Conservation (phyloP, 2,329 filamentous ascomycete species). For the Rhynchosporium secalis region DNA sequence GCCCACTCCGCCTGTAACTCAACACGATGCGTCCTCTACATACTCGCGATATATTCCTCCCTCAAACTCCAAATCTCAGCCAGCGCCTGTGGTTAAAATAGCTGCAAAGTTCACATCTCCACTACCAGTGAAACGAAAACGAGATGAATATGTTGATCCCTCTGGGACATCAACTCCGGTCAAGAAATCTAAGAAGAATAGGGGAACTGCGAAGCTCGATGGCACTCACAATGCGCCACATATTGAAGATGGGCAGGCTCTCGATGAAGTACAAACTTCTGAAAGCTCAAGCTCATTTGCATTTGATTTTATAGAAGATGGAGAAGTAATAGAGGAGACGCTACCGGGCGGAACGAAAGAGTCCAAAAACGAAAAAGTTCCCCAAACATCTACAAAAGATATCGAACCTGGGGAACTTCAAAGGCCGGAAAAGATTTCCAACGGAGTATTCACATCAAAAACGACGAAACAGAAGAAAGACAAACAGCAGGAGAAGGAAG, state of each 20-base stretch:
- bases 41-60: conserved; percentile 39
- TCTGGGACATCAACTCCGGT: neutral
- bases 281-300: neutral
- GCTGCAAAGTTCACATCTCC: neutral
- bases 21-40: conserved; percentile 35
- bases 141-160: conserved; percentile 1
- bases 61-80: conserved; percentile 25
- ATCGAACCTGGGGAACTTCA: neutral
- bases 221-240: neutral
- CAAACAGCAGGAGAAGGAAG: neutral
- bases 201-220: neutral
- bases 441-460: conserved; percentile 2
- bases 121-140: conserved; percentile 9
- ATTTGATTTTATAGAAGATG: neutral
- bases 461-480: conserved; percentile 25
- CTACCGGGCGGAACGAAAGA: neutral
- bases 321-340: neutral
- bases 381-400: neutral
- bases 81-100: neutral
- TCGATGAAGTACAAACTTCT: neutral
- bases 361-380: conserved; percentile 1
- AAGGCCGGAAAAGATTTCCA: neutral
- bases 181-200: conserved; percentile 22
- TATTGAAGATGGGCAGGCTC: neutral
- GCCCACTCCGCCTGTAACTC: conserved; percentile 26